Base-by-base conservation (phyloP, 1,284 basidiomycete species). In the Ceratobasidium papillatum region DNA sequence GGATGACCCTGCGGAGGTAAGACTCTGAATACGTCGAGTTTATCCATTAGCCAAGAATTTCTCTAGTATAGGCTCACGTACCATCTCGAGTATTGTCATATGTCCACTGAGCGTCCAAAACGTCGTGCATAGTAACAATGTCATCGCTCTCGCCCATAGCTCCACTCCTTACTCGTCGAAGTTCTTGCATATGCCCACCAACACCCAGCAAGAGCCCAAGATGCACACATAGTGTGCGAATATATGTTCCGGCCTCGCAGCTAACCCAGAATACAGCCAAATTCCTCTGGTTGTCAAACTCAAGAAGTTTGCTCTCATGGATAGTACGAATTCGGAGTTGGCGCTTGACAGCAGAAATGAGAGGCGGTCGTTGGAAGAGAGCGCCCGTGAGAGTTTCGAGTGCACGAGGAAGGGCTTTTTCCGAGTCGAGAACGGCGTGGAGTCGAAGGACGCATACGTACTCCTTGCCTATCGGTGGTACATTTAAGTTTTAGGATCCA, bases 121-220 rank as follows among this genome's bases (percentile, higher is more conserved):
- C 96, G 82, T 99, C 98, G 85, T 99, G 98, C 98, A 99, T 99
- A 41, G 98, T 98, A 75, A 99, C 98, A 80, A 99, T 97, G 80
- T 96, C 95, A 83, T 99, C 98, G 82, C 95, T 95, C 85, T 99
- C 98, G 74, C 93, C 93, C 86, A 99, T 92, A 61, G 96, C 97
- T 82, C 98, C 98, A 82, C 93, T 95, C 78, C 98, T 87, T 9
- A 99, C 97, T 81, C 98, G 87, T 79, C 98, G 88, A 72, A 99
- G 88, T 83, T 99, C 98, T 85, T 99, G 97, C 98, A 99, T 99
- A 84, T 99, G 98, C 38, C 96, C 98, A 49, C 98, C 98, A 59
- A 99, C 97, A 78, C 98, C 98, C 66, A 99, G 87, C 59, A 99
- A 79, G 63, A 99, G 87, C 77, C 98, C 98, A 72, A 99, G 85